phyloP scores from a whole-genome alignment of 1,284 basidiomycete species.

The Pseudomicrostroma phylloplanum region DNA sequence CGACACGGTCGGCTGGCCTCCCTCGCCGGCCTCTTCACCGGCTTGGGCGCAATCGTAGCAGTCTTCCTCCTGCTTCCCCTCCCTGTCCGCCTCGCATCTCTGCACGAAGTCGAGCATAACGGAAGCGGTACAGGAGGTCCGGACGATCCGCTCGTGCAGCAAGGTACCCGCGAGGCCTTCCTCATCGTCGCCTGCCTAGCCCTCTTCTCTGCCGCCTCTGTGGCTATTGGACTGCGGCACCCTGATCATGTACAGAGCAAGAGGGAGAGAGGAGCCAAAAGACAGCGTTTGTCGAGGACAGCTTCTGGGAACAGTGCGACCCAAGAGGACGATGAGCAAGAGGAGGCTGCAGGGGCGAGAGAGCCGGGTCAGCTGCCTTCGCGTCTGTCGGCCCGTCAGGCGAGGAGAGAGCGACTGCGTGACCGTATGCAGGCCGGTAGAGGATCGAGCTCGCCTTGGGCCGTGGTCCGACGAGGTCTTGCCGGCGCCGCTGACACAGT shows the following conservation, averaged over 20 bases:
- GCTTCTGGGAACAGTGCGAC: too few species aligned
- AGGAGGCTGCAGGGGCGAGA: too few species aligned
- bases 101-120: conserved; percentile 11
- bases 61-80: conserved; percentile 33
- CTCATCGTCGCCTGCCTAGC: conserved; percentile 16
- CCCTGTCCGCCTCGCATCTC: conserved; percentile 23
- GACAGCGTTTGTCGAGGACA: too few species aligned
- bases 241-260: neutral
- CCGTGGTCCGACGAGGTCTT: too few species aligned
- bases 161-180: conserved; percentile 22
- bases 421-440: too few species aligned
- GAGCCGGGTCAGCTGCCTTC: too few species aligned
- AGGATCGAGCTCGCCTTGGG: too few species aligned
- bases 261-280: too few species aligned
- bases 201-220: conserved; percentile 4
- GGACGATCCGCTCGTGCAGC: conserved; percentile 17
- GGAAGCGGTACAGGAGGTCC: conserved; percentile 4
- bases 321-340: too few species aligned
- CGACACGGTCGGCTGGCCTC: conserved; percentile 27
- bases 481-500: too few species aligned
- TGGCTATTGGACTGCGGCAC: conserved; percentile 9
- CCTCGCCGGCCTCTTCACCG: conserved; percentile 28
- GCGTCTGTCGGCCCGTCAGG: too few species aligned
- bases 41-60: conserved; percentile 26
- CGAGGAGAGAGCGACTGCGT: too few species aligned